A percentile compares a stretch with the other conserved stretches of the same genome.
Evolutionary conservation across 495 filamentous ascomycete genomes (phyloP).

Genomic region (Neurospora tetraspora): DNA sequence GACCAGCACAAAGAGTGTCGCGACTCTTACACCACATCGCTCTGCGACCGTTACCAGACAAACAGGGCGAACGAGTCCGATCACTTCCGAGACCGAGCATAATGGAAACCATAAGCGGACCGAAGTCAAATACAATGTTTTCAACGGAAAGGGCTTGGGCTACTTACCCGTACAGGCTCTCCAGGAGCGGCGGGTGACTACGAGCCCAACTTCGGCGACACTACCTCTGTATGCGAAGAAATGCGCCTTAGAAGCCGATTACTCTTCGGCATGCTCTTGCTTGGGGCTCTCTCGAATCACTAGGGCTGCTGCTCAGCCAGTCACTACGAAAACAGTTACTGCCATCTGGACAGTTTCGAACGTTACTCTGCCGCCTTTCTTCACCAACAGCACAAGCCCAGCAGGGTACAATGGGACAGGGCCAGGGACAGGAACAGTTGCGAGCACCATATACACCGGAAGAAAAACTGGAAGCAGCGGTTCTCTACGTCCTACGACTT

Average conservation of each 20-base stretch:
- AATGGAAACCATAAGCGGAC: slow-evolving; percentile 3
- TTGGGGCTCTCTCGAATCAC: slow-evolving; percentile 11
- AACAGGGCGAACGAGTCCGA: neutral
- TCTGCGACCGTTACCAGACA: neutral
- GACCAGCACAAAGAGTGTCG: slow-evolving; percentile 4
- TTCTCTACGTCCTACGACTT: neutral
- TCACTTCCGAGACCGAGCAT: neutral
- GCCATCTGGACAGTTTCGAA: slow-evolving; percentile 2
- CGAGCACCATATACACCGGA: neutral
- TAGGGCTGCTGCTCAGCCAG: neutral
- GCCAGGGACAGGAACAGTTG: neutral
- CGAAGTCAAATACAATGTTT: slow-evolving; percentile 1
- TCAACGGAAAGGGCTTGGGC: neutral
- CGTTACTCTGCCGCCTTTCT: slow-evolving; percentile 2
- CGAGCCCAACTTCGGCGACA: slow-evolving; percentile 5
- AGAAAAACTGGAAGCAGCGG: neutral
- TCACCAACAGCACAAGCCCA: slow-evolving; percentile 1
- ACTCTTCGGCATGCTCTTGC: slow-evolving; percentile 23
- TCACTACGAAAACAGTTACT: slow-evolving; percentile 7
- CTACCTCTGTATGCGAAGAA: slow-evolving; percentile 12
- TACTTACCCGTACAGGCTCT: neutral
- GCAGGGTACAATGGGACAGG: slow-evolving; percentile 2
- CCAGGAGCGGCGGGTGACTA: slow-evolving; percentile 6
- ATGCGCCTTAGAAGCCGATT: slow-evolving; percentile 11
- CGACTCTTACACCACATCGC: slow-evolving; percentile 1